Conservation (phyloP, 345 rosid genomes). For the Tarenaya hassleriana region DNA sequence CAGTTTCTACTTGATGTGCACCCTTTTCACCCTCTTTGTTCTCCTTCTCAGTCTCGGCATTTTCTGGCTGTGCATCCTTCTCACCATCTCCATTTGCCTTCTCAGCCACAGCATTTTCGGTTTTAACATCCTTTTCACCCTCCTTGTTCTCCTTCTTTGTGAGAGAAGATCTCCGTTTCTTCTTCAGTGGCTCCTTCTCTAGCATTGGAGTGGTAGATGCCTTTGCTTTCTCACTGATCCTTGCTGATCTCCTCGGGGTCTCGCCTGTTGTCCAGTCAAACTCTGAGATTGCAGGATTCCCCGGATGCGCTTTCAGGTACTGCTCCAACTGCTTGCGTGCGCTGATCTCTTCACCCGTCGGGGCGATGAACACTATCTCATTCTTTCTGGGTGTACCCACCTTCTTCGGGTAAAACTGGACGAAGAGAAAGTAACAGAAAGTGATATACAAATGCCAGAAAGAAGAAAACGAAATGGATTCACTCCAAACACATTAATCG, state of each 20-base stretch:
- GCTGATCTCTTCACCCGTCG: slow-evolving; percentile 70
- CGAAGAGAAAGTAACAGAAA: not conserved
- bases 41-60: slow-evolving; percentile 19
- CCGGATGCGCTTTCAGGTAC: slow-evolving; percentile 73
- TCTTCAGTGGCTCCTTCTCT: slow-evolving; percentile 58
- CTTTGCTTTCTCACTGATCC: slow-evolving; percentile 74
- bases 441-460: not conserved
- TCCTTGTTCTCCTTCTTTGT: no score
- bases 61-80: no score
- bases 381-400: slow-evolving; percentile 63
- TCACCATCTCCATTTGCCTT: no score
- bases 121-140: no score
- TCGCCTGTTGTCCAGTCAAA: slow-evolving; percentile 95
- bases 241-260: slow-evolving; percentile 79
- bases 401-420: slow-evolving; percentile 59
- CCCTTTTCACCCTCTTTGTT: slow-evolving; percentile 9
- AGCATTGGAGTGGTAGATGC: slow-evolving; percentile 50
- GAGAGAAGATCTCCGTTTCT: slow-evolving; percentile 48
- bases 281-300: slow-evolving; percentile 54
- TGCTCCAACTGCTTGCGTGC: slow-evolving; percentile 63
- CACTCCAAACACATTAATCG: no score
- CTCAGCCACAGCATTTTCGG: no score
- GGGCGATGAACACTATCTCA: slow-evolving; percentile 66
- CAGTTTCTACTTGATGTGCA: not conserved
- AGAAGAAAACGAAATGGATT: not conserved